Base-by-base conservation (phyloP, 2,329 filamentous ascomycete genomes). In the Monilinia polystroma region DNA sequence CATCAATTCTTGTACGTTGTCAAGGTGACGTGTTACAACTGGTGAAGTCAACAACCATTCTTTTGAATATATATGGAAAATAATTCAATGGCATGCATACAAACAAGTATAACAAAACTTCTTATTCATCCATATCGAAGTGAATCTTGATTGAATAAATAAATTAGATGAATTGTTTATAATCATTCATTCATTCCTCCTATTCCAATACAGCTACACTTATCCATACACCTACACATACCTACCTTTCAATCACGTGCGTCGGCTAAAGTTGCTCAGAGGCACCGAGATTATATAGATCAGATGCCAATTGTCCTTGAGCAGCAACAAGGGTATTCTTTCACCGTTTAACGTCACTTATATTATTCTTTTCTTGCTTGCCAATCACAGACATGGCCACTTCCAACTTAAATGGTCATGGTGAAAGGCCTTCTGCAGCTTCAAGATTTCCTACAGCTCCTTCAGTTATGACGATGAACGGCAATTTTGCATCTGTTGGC, bases 401-500 rank as follows among this genome's bases (percentile, higher is more conserved):
- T 64, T 70, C 73, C 35, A 57, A 71, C 29, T 70, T 69, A 62
- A 72, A 74, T 66, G 69, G 68, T 49, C 69, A 69, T 63, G 69
- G 72, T 60, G 65, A 70, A 58, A 69, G 75, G 58, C 75, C 75
- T 51, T 73, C 73, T 45, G 70, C 69, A 66, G 72, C 69, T 67
- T 71, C 74, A 45, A 70, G 73, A 74, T 70, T 63, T 63, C 71
- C 72, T 64, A 76, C 76, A 12, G 76, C 76, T 14, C 75, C 76
- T 41, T 72, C 74, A 59, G 64, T 75, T 16, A 75, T 76, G 74
- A 75, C 75, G 72, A 89, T 92, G 87, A 96, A 95, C 80, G 88
- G 90, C 77, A 90, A 94, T 78, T 93, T 94, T 79, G 89, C 90
- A 73, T 83, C 86, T 66, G 87, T 91, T 77, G 89, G 89, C 81